Base-by-base conservation (phyloP, 768 basidiomycete species). In the Boletus coccyginus region DNA sequence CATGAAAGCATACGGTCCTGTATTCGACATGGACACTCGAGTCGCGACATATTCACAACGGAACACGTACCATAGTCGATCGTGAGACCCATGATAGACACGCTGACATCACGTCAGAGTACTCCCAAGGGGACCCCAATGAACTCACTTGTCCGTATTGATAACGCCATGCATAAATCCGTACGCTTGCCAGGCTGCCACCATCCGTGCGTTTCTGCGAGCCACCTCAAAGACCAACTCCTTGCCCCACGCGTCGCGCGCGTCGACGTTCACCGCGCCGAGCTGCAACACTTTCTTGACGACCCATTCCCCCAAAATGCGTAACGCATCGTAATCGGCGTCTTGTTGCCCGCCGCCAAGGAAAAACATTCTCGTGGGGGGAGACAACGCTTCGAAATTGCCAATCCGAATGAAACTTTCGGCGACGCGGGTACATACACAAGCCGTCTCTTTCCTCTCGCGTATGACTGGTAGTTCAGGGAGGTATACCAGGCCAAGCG, bases 161-260 rank as follows among this genome's bases (percentile, higher is more conserved):
- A 99, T 93, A 38, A 99, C 96, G 0, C 93, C 94, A 66, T 94
- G 92, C 92, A 94, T 92, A 69, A 91, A 94, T 1, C 93, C 93
- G 70, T 89, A 90, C 8, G 84, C 92, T 73, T 98, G 96, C 97
- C 97, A 98, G 5, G 81, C 88, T 11, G 94, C 97, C 0, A 94
- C 91, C 90, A 95, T 98, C 67, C 76, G 77, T 43, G 91, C 95
- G 67, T 97, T 98, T 66, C 94, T 77, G 69, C 81, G 82, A 16
- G 92, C 86, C 0, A 85, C 85, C 62, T 97, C 94, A 60, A 86
- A 73, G 2, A 96, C 79, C 44, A 98, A 70, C 44, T 81, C 76
- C 66, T 77, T 77, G 5, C 83, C 90, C 92, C 91, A 94, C 5
- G 83, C 75, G 29, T 81, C 75, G 2, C 78, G 80, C n/a, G 66